phyloP scores from a whole-genome alignment of 208 protist genomes.

The Lotmaria passim region DNA sequence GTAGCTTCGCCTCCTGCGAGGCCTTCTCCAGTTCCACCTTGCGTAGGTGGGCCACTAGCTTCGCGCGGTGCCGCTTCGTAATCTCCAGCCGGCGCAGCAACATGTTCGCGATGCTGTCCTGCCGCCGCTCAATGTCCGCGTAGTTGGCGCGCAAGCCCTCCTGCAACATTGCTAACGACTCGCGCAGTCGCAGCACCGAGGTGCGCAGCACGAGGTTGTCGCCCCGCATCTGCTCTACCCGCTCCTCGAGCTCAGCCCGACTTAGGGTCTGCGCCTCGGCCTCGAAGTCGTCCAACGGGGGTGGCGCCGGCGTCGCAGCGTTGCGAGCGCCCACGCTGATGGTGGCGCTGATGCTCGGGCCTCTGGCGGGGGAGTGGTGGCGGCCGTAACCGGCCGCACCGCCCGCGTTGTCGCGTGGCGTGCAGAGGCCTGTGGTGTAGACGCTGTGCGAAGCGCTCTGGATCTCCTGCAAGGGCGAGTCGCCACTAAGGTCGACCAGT shows the following conservation, averaged over 20 bases:
- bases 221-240: conserved; percentile 46
- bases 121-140: conserved; percentile 59
- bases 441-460: conserved; percentile 42
- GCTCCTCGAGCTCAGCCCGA: conserved; percentile 46
- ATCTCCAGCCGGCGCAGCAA: conserved; percentile 68
- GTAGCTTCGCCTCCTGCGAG: conserved; percentile 54
- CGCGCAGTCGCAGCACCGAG: conserved; percentile 48
- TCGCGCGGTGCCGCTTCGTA: conserved; percentile 48
- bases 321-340: background rate
- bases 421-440: conserved; percentile 38
- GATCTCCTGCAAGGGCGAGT: conserved; percentile 24
- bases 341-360: background rate
- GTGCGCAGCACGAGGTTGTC: conserved; percentile 56
- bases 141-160: conserved; percentile 64
- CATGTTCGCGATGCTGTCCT: conserved; percentile 76
- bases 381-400: background rate
- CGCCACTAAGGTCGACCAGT: conserved; percentile 32
- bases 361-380: conserved; percentile 6
- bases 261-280: conserved; percentile 50
- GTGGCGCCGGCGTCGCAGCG: conserved; percentile 15
- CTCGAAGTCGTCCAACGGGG: conserved; percentile 43
- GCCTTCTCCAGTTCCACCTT: conserved; percentile 49
- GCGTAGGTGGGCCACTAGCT: conserved; percentile 49
- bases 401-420: conserved; percentile 25
- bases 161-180: conserved; percentile 47